Base-by-base conservation (phyloP, 768 basidiomycete genomes). In the Hygrocybe punicea region DNA sequence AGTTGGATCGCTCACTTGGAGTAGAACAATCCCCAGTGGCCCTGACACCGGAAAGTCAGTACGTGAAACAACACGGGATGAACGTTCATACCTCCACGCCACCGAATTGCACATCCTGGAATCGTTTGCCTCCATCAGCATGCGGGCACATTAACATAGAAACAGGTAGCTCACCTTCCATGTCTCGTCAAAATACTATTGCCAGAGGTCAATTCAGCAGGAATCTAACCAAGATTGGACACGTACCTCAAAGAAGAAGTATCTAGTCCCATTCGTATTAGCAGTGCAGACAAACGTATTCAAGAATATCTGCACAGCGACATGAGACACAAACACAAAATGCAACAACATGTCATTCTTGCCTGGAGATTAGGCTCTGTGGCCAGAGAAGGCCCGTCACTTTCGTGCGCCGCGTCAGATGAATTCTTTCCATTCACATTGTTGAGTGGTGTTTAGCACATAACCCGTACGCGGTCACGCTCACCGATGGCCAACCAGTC, bases 271-370 rank as follows among this genome's bases (percentile, higher is more conserved):
- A 59, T 93, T 93, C 16, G 69, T 59, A 68, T 93, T 97, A 0
- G 95, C 89, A 67, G 84, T 80, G 65, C 96, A 99, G 7, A 94
- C 84, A 62, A 92, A 99, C 0, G 81, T 84, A 67, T 98, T 78
- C 58, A 99, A 66, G 80, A 91, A 99, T 16, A 68, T 82, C 82
- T 98, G 54, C 2, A 58, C 33, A n/a, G 29, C 29, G 4, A 29
- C 29, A 40, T 8, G 19, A 25, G 19, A 70, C 33, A 36, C 23
- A 46, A 55, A 40, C 40, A 34, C 25, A 8, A n/a, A 34, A n/a
- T 6, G 17, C 16, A 50, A 17, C 4, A 14, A 10, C 4, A 21
- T 16, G 2, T 35, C 11, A 19, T 23, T 16, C 58, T 16, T 36
- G 81, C 81, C 72, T 86, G 89, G 50, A 91, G 72, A 61, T 86